Base-by-base conservation (phyloP, 2,329 filamentous ascomycete genomes). In the Ceratocystis cacaofunesta region DNA sequence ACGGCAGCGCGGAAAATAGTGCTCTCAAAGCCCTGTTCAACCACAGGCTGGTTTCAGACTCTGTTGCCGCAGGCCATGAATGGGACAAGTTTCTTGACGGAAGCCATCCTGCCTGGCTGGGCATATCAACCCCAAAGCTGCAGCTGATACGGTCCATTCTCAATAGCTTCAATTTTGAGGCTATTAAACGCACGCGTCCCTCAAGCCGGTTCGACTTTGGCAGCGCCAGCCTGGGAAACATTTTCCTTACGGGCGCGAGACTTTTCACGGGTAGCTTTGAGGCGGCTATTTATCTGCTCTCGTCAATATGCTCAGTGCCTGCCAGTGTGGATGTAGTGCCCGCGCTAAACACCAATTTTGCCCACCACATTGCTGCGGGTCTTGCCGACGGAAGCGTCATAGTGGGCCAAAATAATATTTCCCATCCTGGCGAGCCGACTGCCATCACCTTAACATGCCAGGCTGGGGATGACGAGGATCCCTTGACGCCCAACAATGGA, bases 241-340 rank as follows among this genome's bases (percentile, higher is more conserved):
- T 92, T 22, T 92, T 92, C 71, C 76, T 92, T 61, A 91, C 89
- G 0, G 92, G 91, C 0, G 92, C 90, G 0, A 84, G 92, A 1
- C 81, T 97, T 10, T 96, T 96, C 76, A 91, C 90, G 0, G 92
- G 92, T 41, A 92, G 88, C 67, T 92, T 97, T 69, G 94, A 97
- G 74, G 89, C 88, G 5, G 90, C 90, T 52, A 94, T 97, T 68
- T 96, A 96, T 72, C 82, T 97, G 1, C 81, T 97, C 3, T 88
- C 88, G 62, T 88, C 87, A 70, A 89, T 96, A 69, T 95, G 92
- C 72, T 85, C 84, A n/a, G 88, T 97, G 0, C 88, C 90, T 0
- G 81, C 84, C 10, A 80, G 85, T 63, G 85, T 94, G 5, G 82
- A 85, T 0, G 90, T 96, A 0, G 84, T 97, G 17, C 94, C 92